These are phyloP conservation scores for Bremia lactucae DNA, from an alignment of 352 stramenopile species.

Conservation along the genomic window DNA sequence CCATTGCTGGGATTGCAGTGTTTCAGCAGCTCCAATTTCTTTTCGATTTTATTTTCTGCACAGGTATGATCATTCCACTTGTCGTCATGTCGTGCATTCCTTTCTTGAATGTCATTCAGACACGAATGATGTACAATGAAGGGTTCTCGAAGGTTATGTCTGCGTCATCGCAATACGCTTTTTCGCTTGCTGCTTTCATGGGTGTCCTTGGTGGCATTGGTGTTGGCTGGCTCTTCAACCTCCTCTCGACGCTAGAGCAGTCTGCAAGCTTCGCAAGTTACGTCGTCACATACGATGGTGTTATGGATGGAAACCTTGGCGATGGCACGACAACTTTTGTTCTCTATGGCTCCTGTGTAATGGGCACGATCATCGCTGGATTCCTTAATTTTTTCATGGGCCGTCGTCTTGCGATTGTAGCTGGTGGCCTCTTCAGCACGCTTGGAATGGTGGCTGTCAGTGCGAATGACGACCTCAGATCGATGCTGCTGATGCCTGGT, in stretches of 20 bases:
- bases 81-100: slow-evolving; percentile 59
- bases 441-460: slow-evolving; percentile 55
- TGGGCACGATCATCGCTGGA: slow-evolving; percentile 43
- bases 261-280: slow-evolving; percentile 63
- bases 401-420: slow-evolving; percentile 48
- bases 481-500: slow-evolving; percentile 38
- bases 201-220: slow-evolving; percentile 46
- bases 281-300: slow-evolving; percentile 42
- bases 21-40: slow-evolving; percentile 75
- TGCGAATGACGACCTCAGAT: slow-evolving; percentile 37
- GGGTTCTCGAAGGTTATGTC: slow-evolving; percentile 76
- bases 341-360: slow-evolving; percentile 33
- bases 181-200: slow-evolving; percentile 59
- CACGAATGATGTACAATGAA: slow-evolving; percentile 83
- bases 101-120: slow-evolving; percentile 75
- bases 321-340: slow-evolving; percentile 51
- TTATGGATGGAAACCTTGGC: slow-evolving; percentile 38
- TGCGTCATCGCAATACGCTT: slow-evolving; percentile 65
- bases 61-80: slow-evolving; percentile 48
- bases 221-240: slow-evolving; percentile 56
- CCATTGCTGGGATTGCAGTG: slow-evolving; percentile 36
- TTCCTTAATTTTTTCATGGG: slow-evolving; percentile 53
- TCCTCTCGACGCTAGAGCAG: slow-evolving; percentile 53
- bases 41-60: slow-evolving; percentile 71
- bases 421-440: slow-evolving; percentile 48